Evolutionary conservation across 805 yeast species (phyloP), one percentile per base, ranked within the genome.

Genomic region (Myxozyma sirexii): DNA sequence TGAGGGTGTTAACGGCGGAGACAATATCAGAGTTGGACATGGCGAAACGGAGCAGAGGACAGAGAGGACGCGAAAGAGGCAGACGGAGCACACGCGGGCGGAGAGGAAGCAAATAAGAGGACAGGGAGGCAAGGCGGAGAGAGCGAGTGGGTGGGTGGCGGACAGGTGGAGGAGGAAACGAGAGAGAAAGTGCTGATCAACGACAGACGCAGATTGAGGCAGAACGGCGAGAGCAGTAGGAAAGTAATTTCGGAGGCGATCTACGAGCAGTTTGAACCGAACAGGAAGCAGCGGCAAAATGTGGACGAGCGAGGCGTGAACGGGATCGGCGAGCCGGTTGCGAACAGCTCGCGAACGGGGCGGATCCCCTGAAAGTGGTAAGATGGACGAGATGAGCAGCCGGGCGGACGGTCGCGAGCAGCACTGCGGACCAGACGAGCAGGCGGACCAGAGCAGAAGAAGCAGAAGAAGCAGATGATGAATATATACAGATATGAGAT

Each of bases 21-120:
- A 62, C 61, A n/a, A 62, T 62, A 45, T 62, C 66, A n/a, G 66
- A 62, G 43, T 62, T 62, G 39, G 66, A 62, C 66, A 62, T 62
- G 37, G 35, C 31, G 50, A 12, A 43, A 13, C 5, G 13, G 31
- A 3, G 12, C 21, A 23, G 21, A 24, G 23, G 7, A 8, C n/a
- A 23, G 31, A 23, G 13, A 17, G 8, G 4, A 4, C 13, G 31
- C 17, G 29, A 23, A 12, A 19, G 15, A n/a, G 29, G 27, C 27
- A 27, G 29, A 39, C 6, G 12, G 23, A 24, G 47, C 5, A 24
- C 13, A 43, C n/a, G 47, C 27, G 31, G 17, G 31, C 10, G 27
- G n/a, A 24, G 27, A n/a, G 23, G 29, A n/a, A 13, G 29, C 19
- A 43, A 43, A 10, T 8, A 26, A 19, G 17, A 37, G 35, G 13